Base-by-base conservation (phyloP, 805 yeast species). In the Helenozyma baotianmanensis region DNA sequence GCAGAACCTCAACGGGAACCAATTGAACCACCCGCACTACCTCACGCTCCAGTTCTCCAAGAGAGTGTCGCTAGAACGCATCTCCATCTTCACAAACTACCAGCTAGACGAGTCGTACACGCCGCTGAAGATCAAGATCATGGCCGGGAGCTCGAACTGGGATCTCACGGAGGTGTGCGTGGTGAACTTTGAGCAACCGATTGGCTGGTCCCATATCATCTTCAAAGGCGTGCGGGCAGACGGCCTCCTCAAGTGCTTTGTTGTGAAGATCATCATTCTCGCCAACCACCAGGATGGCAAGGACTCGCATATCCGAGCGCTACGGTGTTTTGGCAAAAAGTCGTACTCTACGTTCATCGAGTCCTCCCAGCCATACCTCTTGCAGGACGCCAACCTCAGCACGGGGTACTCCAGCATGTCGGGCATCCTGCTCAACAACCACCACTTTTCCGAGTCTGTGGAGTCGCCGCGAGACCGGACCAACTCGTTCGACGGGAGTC, bases 271-370 rank as follows among this genome's bases (percentile, higher is more conserved):
- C 11, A 53, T 71, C n/a, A 68, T 87, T 5, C 53, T 74, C 7
- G 74, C 84, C 1, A 92, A 94, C 48, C 96, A 87, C 48, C 97
- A 89, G 52, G 88, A 86, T 51, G 99, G 99, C 28, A 92, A 90
- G 51, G 99, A 92, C 55, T 81, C 96, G 1, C 97, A 88, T 54
- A 64, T 92, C 9, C 60, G 98, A 29, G 82, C 88, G 0, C 67
- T 89, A 12, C 76, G 65, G 55, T 85, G 48, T 64, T 78, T 56
- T 41, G 71, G 71, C 3, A 64, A 60, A 35, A 64, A 62, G 36
- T 32, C 57, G 4, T 25, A 27, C 10, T 16, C 33, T 14, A 15
- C 37, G 7, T 31, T 35, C 25, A 33, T 42, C 9, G 46, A 35
- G 2, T 9, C 42, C 6, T 7, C 21, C 27, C 11, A 28, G 24